Conservation (phyloP, 306 rosid genomes). For the Cercis canadensis region DNA sequence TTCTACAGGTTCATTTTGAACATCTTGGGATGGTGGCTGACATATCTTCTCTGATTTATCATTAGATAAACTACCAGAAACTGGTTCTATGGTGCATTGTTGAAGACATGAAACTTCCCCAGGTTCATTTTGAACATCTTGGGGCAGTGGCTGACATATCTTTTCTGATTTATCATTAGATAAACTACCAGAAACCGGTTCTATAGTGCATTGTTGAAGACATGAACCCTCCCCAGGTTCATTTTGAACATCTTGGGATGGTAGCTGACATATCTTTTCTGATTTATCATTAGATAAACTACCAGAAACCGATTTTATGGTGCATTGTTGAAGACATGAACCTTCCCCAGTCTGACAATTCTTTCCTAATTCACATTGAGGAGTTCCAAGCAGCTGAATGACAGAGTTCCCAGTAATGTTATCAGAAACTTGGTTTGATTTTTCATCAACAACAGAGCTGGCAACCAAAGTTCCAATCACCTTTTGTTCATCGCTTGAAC, state of each 20-base stretch:
- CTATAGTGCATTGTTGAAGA: constrained; percentile 21
- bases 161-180: background rate
- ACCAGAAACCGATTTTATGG: constrained; percentile 27
- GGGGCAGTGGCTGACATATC: background rate
- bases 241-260: constrained; percentile 21
- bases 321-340: constrained; percentile 29
- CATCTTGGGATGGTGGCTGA: constrained; percentile 30
- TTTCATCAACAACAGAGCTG: constrained; percentile 30
- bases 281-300: constrained; percentile 23
- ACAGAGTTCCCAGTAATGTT: constrained; percentile 41
- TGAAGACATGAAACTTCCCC: constrained; percentile 37
- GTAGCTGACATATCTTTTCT: constrained; percentile 29
- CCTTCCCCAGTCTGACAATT: constrained; percentile 43
- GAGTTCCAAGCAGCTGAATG: constrained; percentile 38
- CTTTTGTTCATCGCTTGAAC: constrained; percentile 44
- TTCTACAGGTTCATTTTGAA: constrained; percentile 22
- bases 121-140: background rate
- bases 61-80: constrained; percentile 26
- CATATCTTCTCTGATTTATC: constrained; percentile 28
- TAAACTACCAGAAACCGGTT: constrained; percentile 33
- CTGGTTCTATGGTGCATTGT: constrained; percentile 23
- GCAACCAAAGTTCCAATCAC: constrained; percentile 37
- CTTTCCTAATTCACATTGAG: constrained; percentile 33
- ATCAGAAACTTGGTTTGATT: constrained; percentile 43
- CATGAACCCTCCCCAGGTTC: constrained; percentile 35